Conservation (phyloP, 306 rosid genomes). For the Hippophae gyantsensis region DNA sequence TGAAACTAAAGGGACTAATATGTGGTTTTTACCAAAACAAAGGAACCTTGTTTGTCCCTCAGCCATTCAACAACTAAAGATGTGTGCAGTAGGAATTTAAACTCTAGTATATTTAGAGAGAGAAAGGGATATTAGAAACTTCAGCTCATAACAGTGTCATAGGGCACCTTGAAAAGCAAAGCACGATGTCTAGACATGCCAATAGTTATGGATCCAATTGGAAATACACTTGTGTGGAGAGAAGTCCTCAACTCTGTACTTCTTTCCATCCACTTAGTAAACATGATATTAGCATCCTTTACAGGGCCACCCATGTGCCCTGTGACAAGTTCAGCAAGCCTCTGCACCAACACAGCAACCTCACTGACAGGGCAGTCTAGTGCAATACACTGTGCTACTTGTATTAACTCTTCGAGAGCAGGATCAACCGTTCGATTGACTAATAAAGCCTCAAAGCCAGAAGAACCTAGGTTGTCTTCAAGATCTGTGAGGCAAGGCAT, state of each 20-base stretch:
- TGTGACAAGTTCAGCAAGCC: slow-evolving; percentile 86
- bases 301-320: slow-evolving; percentile 96
- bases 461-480: slow-evolving; percentile 54
- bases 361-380: slow-evolving; percentile 69
- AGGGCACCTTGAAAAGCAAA: slow-evolving; percentile 86
- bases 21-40: no score
- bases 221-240: slow-evolving; percentile 70
- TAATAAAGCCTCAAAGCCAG: slow-evolving; percentile 73
- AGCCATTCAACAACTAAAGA: not conserved
- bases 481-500: slow-evolving; percentile 75
- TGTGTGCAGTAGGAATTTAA: no score
- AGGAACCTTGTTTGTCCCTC: not conserved
- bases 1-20: no score
- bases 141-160: slow-evolving; percentile 9
- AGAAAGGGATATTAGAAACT: not conserved
- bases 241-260: slow-evolving; percentile 72
- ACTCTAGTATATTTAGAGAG: no score
- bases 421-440: slow-evolving; percentile 72
- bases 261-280: slow-evolving; percentile 84
- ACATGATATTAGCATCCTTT: slow-evolving; percentile 71
- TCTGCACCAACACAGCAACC: slow-evolving; percentile 60
- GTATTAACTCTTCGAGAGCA: slow-evolving; percentile 71
- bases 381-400: slow-evolving; percentile 85
- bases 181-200: slow-evolving; percentile 98
- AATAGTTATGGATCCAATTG: slow-evolving; percentile 81